A percentile compares a stretch with the other conserved stretches of the same genome.
Conservation (phyloP, 495 filamentous ascomycete species). For the Tuber microsphaerosporum region DNA sequence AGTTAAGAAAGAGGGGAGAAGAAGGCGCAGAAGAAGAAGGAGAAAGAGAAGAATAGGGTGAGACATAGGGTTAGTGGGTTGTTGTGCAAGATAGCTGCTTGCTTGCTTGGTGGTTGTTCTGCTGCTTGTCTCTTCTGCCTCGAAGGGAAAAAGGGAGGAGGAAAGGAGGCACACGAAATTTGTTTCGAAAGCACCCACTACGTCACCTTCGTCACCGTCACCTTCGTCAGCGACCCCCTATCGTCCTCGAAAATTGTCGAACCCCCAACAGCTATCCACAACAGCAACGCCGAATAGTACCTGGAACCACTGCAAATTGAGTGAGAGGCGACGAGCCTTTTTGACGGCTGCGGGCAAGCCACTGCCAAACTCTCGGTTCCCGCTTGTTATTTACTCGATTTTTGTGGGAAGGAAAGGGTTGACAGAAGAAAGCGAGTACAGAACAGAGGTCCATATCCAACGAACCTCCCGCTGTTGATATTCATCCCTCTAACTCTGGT, state of each 20-base stretch:
- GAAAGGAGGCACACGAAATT: constrained; percentile 38
- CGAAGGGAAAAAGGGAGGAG: constrained; percentile 4
- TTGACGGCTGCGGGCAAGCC: constrained; percentile 29
- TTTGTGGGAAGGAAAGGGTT: constrained; percentile 30
- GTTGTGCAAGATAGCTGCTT: background rate
- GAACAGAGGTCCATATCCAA: background rate
- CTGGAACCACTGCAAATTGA: background rate
- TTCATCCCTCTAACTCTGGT: background rate
- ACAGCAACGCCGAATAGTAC: constrained; percentile 29
- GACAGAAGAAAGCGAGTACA: constrained; percentile 7
- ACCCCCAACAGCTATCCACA: constrained; percentile 29
- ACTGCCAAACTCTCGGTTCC: constrained; percentile 34
- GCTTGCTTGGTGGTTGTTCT: background rate
- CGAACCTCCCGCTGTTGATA: background rate
- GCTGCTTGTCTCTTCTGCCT: background rate
- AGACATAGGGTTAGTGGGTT: background rate
- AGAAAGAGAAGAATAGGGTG: background rate
- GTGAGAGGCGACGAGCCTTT: constrained; percentile 26
- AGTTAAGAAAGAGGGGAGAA: background rate
- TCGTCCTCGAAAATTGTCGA: constrained; percentile 33
- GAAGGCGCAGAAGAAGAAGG: background rate
- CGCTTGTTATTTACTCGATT: constrained; percentile 25
- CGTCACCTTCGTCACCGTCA: constrained; percentile 34
- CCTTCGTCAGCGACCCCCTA: constrained; percentile 22
- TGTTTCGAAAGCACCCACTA: constrained; percentile 36